phyloP scores from a whole-genome alignment of 495 filamentous ascomycete species.

The Aeminium ludgeri region DNA sequence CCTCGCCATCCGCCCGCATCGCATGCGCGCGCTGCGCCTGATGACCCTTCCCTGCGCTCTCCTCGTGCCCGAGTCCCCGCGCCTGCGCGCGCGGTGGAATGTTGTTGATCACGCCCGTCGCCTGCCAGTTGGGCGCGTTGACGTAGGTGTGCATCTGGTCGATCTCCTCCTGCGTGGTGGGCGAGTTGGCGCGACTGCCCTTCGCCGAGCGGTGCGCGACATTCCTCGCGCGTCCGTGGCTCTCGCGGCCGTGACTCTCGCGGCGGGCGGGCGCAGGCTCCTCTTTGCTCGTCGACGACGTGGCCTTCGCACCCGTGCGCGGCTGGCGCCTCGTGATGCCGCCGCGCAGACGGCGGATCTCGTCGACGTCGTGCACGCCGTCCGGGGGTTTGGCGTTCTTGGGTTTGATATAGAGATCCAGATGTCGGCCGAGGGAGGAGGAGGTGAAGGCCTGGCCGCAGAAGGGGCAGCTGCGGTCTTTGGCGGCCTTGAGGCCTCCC shows the following conservation, averaged over 20 bases:
- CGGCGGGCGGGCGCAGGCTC: background rate
- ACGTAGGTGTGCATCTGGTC: conserved; percentile 34
- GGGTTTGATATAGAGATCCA: conserved; percentile 76
- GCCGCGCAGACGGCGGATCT: conserved; percentile 63
- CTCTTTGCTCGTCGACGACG: background rate
- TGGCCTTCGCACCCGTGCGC: conserved; percentile 24
- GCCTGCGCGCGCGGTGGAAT: conserved; percentile 31
- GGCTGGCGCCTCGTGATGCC: conserved; percentile 71
- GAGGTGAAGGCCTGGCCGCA: conserved; percentile 77
- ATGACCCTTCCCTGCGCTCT: no score
- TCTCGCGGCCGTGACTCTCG: background rate
- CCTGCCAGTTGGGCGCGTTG: conserved; percentile 56
- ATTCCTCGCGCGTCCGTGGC: no score
- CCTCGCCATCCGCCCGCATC: conserved; percentile 8
- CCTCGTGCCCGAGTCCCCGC: background rate
- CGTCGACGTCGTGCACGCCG: conserved; percentile 72
- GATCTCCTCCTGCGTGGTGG: conserved; percentile 7
- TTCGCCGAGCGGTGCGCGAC: background rate
- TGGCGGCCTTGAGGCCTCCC: conserved; percentile 22
- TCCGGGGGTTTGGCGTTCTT: conserved; percentile 73
- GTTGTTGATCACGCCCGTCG: conserved; percentile 68
- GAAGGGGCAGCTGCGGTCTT: conserved; percentile 74
- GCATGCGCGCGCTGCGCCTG: conserved; percentile 9
- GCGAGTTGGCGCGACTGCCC: conserved; percentile 9
- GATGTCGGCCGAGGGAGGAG: conserved; percentile 78